phyloP scores from a whole-genome alignment of 768 basidiomycete species.

The Rubroboletus pulcherrimus region DNA sequence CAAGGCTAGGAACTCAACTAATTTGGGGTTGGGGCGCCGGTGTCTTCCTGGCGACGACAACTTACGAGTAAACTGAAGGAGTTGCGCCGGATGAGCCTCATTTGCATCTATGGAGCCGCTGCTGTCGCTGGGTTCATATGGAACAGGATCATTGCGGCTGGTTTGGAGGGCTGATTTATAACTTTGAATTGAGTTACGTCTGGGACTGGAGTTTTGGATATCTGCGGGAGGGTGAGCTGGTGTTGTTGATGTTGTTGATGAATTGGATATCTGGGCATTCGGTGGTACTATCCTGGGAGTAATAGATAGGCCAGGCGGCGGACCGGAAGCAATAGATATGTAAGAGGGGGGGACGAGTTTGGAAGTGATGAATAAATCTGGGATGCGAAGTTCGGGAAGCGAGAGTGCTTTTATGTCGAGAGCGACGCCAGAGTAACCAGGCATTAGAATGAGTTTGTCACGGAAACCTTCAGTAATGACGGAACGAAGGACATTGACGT shows the following conservation, averaged over 20 bases:
- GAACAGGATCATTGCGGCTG: conserved; percentile 27
- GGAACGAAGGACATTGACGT: conserved; percentile 57
- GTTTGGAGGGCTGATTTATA: conserved; percentile 42
- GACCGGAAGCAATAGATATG: conserved; percentile 21
- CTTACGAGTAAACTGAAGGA: conserved; percentile 25
- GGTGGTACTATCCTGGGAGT: conserved; percentile 11
- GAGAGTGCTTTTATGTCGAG: conserved; percentile 53
- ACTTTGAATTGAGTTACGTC: conserved; percentile 28
- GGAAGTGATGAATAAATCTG: conserved; percentile 56
- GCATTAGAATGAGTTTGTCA: conserved; percentile 62
- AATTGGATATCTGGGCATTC: conserved; percentile 11
- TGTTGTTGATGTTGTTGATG: conserved; percentile 4
- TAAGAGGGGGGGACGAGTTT: conserved; percentile 41
- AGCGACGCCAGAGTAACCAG: conserved; percentile 60
- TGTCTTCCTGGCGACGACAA: conserved; percentile 33
- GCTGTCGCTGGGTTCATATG: conserved; percentile 43
- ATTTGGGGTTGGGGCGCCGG: conserved; percentile 48
- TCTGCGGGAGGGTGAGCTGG: conserved; percentile 7
- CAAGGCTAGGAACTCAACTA: conserved; percentile 39
- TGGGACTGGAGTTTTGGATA: conserved; percentile 10
- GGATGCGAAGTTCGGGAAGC: conserved; percentile 50
- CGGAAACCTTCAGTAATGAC: conserved; percentile 62
- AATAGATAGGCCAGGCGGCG: conserved; percentile 25
- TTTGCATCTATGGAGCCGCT: conserved; percentile 45
- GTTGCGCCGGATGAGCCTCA: conserved; percentile 29